These are phyloP conservation scores for Nitzschia palea DNA, from an alignment of 108 stramenopile genomes.

Conservation along the genomic window DNA sequence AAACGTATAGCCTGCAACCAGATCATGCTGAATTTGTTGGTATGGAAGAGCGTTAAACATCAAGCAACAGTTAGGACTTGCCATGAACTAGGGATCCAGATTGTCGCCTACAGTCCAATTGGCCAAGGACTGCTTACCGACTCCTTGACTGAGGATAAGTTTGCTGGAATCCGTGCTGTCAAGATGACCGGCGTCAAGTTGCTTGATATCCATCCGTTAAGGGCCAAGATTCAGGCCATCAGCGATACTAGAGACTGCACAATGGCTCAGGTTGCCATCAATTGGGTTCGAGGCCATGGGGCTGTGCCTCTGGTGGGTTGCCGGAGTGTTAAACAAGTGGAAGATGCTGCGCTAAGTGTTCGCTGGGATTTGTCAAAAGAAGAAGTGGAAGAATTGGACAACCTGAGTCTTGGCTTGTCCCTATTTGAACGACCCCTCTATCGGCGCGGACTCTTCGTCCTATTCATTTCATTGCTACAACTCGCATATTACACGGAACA, in stretches of 20 bases:
- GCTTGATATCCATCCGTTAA: constrained; percentile 43
- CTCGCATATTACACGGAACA: constrained; percentile 18
- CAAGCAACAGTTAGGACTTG: constrained; percentile 63
- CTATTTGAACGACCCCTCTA: constrained; percentile 19
- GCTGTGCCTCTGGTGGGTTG: constrained; percentile 74
- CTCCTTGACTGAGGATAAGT: constrained; percentile 50
- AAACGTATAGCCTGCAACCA: constrained; percentile 65
- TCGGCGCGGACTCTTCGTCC: constrained; percentile 17
- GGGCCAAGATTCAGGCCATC: constrained; percentile 40
- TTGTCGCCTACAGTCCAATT: constrained; percentile 69
- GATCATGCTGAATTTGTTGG: constrained; percentile 68
- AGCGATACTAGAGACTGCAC: constrained; percentile 40
- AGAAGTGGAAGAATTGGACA: constrained; percentile 55
- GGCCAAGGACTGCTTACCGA: constrained; percentile 79
- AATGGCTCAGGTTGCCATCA: constrained; percentile 81
- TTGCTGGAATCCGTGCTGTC: constrained; percentile 50
- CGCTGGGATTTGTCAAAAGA: constrained; percentile 43
- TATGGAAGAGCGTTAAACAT: constrained; percentile 49
- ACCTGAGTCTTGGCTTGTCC: constrained; percentile 35
- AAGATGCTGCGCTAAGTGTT: constrained; percentile 51
- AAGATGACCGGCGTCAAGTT: constrained; percentile 62
- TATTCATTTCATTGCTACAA: constrained; percentile 23
- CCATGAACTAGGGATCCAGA: constrained; percentile 53
- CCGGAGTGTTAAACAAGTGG: constrained; percentile 50
- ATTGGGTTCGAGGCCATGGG: constrained; percentile 65